A percentile compares a stretch with the other conserved stretches of the same genome.
phyloP scores from a whole-genome alignment of 768 basidiomycete species.

The Trametes gibbosa region DNA sequence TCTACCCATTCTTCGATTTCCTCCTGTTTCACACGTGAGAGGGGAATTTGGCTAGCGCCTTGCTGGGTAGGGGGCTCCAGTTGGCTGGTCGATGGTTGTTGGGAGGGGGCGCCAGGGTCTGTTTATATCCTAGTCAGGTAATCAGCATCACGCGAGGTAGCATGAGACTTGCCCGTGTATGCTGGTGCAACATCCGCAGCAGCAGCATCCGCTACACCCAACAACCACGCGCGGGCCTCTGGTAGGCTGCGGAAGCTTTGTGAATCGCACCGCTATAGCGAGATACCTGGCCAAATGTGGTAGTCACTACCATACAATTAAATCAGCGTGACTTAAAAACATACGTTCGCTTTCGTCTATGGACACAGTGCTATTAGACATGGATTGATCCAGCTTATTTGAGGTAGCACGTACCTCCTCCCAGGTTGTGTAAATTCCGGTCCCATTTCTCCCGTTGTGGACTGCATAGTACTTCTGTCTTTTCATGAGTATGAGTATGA shows the following conservation, averaged over 20 bases:
- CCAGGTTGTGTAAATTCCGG: slow-evolving; percentile 58
- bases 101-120: background rate
- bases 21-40: background rate
- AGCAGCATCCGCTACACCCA: slow-evolving; percentile 10
- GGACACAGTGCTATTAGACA: too few species aligned
- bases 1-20: background rate
- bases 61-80: background rate
- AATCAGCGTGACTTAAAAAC: background rate
- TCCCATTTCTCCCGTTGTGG: slow-evolving; percentile 52
- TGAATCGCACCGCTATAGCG: slow-evolving; percentile 51
- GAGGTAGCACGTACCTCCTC: slow-evolving; percentile 42
- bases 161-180: background rate
- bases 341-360: slow-evolving; percentile 47
- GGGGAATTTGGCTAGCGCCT: background rate
- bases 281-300: slow-evolving; percentile 38
- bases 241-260: slow-evolving; percentile 45
- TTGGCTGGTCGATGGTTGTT: background rate
- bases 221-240: slow-evolving; percentile 51
- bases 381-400: too few species aligned
- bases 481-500: too few species aligned
- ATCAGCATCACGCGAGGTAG: too few species aligned
- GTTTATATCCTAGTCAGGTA: too few species aligned
- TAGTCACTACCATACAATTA: background rate
- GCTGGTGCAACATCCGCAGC: background rate
- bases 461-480: slow-evolving; percentile 62